Evolutionary conservation across 2,329 filamentous ascomycete species (phyloP), one percentile per base, ranked within the genome.

Genomic region (Curvularia verruculosa): DNA sequence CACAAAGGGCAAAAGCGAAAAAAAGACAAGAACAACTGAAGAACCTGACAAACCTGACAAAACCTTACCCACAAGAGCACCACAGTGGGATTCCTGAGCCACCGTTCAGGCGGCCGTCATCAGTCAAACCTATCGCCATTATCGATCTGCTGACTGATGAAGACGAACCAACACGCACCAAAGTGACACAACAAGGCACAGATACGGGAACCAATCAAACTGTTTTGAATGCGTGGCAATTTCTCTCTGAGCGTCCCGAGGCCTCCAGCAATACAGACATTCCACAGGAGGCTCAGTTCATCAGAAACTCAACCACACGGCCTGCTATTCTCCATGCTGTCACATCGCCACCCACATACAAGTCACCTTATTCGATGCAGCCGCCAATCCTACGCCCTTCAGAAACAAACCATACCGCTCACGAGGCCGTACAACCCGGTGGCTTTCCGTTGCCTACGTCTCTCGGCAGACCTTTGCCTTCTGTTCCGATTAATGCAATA

Each of bases 91-190:
- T 36, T n/a, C 26, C 21, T 13, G 21, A 49, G 15, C 46, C 39
- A 26, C 15, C 34, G n/a, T 31, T 36, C 4, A 43, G 46, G 36
- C 26, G 43, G 37, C 45, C 49, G 21, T 31, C 43, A 29, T 52
- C 36, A 36, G 23, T 50, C 37, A 48, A 53, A 31, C 24, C 43
- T 40, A 52, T 39, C 36, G 36, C 29, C 19, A 28, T 52, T 12
- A 46, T 52, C 37, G 54, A 52, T 43, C 47, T 54, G 50, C n/a
- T 34, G 18, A 43, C 36, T 21, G 36, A 52, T 43, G 43, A 56
- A 28, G 48, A 46, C 12, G 54, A 48, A 24, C 21, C 54, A 18
- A 15, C 34, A 36, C 12, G 8, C n/a, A 12, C 28, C 28, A 47
- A 28, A 47, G 28, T 34, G 10, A 34, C 28, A 21, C 44, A 47